A percentile compares a stretch with the other conserved stretches of the same genome.
Evolutionary conservation across 1,139 yeast genomes (phyloP).

Genomic region (Pichia sp.): DNA sequence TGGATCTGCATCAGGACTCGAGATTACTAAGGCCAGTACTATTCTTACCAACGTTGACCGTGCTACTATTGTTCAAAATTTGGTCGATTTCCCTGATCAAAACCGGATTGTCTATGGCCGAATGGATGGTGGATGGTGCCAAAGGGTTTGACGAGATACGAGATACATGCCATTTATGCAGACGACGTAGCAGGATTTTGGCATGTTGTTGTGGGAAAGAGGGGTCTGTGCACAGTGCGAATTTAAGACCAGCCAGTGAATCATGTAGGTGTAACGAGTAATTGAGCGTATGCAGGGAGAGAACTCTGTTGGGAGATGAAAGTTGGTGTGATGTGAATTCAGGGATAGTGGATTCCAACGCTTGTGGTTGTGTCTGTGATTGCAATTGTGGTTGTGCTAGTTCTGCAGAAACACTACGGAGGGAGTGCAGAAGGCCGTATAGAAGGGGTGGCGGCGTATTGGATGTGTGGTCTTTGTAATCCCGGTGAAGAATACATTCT

Average conservation of each 20-base stretch:
- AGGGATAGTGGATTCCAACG: too few relatives aligned
- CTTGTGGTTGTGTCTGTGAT: too few relatives aligned
- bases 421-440: not conserved
- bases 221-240: slow-evolving; percentile 51
- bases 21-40: too few relatives aligned
- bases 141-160: not conserved
- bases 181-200: not conserved
- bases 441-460: not conserved
- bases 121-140: not conserved
- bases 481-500: not conserved
- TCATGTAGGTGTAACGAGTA: slow-evolving; percentile 77
- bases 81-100: not conserved
- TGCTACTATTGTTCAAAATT: too few relatives aligned
- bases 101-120: not conserved
- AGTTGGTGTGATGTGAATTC: not conserved
- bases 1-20: too few relatives aligned
- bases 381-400: not conserved
- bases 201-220: not conserved
- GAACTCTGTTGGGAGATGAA: slow-evolving; percentile 1
- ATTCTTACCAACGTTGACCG: too few relatives aligned
- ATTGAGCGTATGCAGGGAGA: slow-evolving; percentile 31
- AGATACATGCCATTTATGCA: not conserved
- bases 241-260: slow-evolving; percentile 70
- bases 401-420: not conserved
- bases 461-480: not conserved